A percentile compares a stretch with the other conserved stretches of the same genome.
phyloP scores from a whole-genome alignment of 306 rosid species.

The Acacia melanoxylon region DNA sequence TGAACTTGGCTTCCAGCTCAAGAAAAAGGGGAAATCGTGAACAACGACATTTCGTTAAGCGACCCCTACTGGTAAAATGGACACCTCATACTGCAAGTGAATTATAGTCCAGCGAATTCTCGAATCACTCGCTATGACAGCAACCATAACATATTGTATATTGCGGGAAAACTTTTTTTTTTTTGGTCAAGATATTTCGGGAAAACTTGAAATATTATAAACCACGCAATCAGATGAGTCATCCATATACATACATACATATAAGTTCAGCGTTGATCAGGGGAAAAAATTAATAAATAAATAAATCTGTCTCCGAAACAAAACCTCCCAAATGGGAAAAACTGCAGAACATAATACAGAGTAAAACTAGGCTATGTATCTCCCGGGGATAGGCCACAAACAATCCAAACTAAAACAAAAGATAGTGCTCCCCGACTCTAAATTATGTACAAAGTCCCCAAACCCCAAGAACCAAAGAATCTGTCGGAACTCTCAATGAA shows the following conservation, averaged over 20 bases:
- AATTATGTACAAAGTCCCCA: constrained; percentile 65
- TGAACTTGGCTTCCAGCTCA: neutral
- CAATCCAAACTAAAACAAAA: constrained; percentile 36
- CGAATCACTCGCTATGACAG: neutral
- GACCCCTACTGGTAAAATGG: neutral
- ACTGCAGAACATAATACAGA: constrained; percentile 30
- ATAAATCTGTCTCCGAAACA: constrained; percentile 56
- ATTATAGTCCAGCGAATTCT: neutral
- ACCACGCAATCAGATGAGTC: constrained; percentile 51
- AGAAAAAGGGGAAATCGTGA: neutral
- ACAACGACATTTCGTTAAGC: neutral
- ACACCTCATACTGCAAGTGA: neutral
- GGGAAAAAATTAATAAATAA: constrained; percentile 26
- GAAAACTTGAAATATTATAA: neutral
- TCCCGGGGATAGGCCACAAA: constrained; percentile 43
- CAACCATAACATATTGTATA: neutral
- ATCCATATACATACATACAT: neutral
- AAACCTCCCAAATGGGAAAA: constrained; percentile 56
- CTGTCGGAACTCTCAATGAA: constrained; percentile 47
- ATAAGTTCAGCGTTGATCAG: constrained; percentile 32
- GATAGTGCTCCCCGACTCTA: constrained; percentile 50
- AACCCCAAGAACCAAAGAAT: constrained; percentile 51
- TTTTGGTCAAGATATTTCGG: too few relatives aligned
- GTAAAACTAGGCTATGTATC: constrained; percentile 33
- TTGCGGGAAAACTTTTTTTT: constrained; percentile 1